Base-by-base conservation (phyloP, 306 rosid genomes). In the Castanea crenata region DNA sequence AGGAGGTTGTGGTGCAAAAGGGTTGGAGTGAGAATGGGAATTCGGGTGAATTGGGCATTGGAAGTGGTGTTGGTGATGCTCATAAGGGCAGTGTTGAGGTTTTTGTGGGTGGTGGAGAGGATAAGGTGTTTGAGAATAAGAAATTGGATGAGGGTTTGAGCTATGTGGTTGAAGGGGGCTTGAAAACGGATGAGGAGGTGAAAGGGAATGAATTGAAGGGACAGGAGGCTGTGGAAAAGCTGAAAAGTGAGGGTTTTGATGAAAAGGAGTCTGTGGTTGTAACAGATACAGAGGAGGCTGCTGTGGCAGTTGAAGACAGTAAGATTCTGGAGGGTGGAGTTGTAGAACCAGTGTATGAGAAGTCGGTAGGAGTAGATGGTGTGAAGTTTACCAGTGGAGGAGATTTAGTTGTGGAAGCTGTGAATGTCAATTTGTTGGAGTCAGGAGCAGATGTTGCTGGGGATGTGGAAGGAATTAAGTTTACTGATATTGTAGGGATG, bases 401-500 rank as follows among this genome's bases (percentile, higher is more conserved):
- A 51, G 88, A 82, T 27, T 59, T 86, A 2, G 78, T 85, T 69
- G 93, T 78, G 75, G 88, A 83, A 14, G 82, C 64, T 14, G 54
- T 83, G 6, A 68, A 76, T 14, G 87, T 76, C 32, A 59, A 83
- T 74, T 4, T 83, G 76, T 65, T 77, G 71, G 75, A 25, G 46
- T 73, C 83, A 55, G 86, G 86, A 31, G 88, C 84, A 19, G 89
- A 79, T 73, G 86, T 85, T 67, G 87, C 80, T 58, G 90, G 88
- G 19, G 91, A 84, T 75, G 79, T 62, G 46, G 89, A 75, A 70
- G 80, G 57, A 9, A 80, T 74, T 74, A 75, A 78, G 75, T 90
- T 79, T 46, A 78, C 88, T 75, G 88, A 86, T 55, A 80, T 75
- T 69, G 74, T 63, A 55, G 84, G 86, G 61, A 5, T 80, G 27